Evolutionary conservation across 192 early-diverging fungal species (phyloP).

Genomic region (Coemansia reversa): DNA sequence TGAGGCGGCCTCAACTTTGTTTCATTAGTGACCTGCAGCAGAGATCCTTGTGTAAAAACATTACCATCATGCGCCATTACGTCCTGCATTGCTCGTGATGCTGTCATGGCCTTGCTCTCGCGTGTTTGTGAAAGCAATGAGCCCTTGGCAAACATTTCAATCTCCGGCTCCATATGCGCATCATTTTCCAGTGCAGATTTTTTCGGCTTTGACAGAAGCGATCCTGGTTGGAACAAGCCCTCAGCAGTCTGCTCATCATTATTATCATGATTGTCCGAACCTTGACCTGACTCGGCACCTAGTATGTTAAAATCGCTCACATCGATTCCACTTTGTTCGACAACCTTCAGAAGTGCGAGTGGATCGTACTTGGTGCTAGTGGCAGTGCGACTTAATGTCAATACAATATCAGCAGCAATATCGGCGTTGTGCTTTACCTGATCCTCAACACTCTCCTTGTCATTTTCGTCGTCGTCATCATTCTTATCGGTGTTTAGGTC

Average conservation of each 20-base stretch:
- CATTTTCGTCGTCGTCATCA: conserved; percentile 11
- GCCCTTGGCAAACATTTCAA: conserved; percentile 44
- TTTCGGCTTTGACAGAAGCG: conserved; percentile 48
- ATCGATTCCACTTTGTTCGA: conserved; percentile 38
- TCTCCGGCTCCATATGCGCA: conserved; percentile 20
- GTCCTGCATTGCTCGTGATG: conserved; percentile 50
- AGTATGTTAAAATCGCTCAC: conserved; percentile 42
- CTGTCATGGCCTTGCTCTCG: conserved; percentile 51
- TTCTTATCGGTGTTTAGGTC: conserved; percentile 30
- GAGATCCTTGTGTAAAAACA: conserved; percentile 49
- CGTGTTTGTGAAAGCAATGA: conserved; percentile 49
- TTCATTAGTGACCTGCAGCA: conserved; percentile 42
- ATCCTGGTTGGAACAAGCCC: conserved; percentile 34
- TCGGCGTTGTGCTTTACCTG: conserved; percentile 18
- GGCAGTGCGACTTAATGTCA: conserved; percentile 30
- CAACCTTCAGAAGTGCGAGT: conserved; percentile 25
- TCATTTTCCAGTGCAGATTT: conserved; percentile 22
- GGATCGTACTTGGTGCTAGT: conserved; percentile 37
- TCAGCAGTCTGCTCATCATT: conserved; percentile 16
- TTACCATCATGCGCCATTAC: conserved; percentile 46
- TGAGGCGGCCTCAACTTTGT: conserved; percentile 37
- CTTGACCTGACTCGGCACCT: conserved; percentile 2
- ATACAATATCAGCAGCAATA: conserved; percentile 32
- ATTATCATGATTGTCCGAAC: not conserved
- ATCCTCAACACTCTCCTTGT: conserved; percentile 7